Evolutionary conservation across 495 filamentous ascomycete genomes (phyloP).

Genomic region (Penicillium argentinense): DNA sequence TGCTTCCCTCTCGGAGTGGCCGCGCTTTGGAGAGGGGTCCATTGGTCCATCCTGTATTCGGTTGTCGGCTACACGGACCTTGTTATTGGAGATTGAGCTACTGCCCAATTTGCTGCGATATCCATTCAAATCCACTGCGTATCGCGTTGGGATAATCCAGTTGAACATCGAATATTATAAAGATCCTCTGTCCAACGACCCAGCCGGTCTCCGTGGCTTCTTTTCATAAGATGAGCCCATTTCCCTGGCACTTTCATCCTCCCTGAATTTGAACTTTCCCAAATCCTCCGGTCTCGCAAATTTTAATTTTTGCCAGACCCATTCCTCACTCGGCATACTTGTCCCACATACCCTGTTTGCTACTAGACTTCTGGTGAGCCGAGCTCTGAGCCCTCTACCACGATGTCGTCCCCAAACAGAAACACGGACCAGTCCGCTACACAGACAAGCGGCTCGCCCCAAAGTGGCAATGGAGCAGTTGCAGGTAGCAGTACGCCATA

Average conservation of each 20-base stretch:
- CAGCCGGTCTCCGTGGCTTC: background rate
- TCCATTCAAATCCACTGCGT: background rate
- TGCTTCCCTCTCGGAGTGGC: background rate
- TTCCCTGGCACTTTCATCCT: background rate
- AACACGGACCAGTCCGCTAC: too few relatives aligned
- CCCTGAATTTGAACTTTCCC: background rate
- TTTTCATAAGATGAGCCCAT: background rate
- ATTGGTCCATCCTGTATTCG: background rate
- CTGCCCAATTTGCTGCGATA: background rate
- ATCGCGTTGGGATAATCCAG: background rate
- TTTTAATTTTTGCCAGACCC: too few relatives aligned
- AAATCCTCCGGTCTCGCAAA: too few relatives aligned
- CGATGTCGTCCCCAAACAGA: too few relatives aligned
- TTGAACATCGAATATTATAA: background rate
- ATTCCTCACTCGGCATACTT: too few relatives aligned
- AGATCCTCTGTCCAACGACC: background rate
- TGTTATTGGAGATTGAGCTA: background rate
- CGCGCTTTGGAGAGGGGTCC: background rate
- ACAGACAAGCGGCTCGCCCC: too few relatives aligned
- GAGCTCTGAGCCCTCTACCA: too few relatives aligned
- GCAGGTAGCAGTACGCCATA: too few relatives aligned
- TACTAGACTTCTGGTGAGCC: too few relatives aligned
- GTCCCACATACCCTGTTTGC: too few relatives aligned
- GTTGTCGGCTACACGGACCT: background rate
- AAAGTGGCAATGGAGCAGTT: too few relatives aligned